Evolutionary conservation across 2,329 filamentous ascomycete species (phyloP), one percentile per base, ranked within the genome.

Genomic region (Ophiostoma novo-ulmi): DNA sequence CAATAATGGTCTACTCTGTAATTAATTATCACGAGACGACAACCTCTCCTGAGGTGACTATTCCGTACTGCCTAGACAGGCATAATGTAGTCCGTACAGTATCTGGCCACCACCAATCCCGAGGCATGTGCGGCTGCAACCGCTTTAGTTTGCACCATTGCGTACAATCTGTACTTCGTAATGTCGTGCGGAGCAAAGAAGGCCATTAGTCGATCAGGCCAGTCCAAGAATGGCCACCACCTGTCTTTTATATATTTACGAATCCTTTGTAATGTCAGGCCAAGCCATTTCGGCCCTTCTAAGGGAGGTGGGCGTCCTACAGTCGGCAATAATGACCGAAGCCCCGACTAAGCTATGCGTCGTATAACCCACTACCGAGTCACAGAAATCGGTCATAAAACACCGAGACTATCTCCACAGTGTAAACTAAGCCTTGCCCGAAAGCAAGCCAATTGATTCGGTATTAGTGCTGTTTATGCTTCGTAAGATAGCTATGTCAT

Each of bases 271-370:
- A 58, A 22, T 26, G 52, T 4, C 52, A 58, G 52, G 52, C 52
- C 52, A 58, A 58, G 52, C 52, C 52, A 48, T 58, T 26, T 58
- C 52, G 52, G 52, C 52, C 52, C 52, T 58, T 58, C 52, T 58
- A 58, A 20, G 17, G 44, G 44, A 48, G n/a, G 14, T 17, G 17
- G 14, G 44, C n/a, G 13, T 26, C n/a, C n/a, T 22, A 3, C 2
- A 20, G 14, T 35, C 58, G 58, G 58, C 1, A 5, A 3, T 35
- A 6, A 35, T 17, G 4, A 17, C 58, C 58, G 58, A 63, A 35
- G 7, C 3, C 35, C 58, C 58, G 58, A 63, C 5, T 26, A 26
- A 10, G n/a, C 52, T 58, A 35, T 48, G 44, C 5, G 0, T 63
- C 58, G 26, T 36, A 8, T 7, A 4, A 35, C 14, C 26, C 58